Base-by-base conservation (phyloP, 331 rosid genomes). In the Arachis monticola region DNA sequence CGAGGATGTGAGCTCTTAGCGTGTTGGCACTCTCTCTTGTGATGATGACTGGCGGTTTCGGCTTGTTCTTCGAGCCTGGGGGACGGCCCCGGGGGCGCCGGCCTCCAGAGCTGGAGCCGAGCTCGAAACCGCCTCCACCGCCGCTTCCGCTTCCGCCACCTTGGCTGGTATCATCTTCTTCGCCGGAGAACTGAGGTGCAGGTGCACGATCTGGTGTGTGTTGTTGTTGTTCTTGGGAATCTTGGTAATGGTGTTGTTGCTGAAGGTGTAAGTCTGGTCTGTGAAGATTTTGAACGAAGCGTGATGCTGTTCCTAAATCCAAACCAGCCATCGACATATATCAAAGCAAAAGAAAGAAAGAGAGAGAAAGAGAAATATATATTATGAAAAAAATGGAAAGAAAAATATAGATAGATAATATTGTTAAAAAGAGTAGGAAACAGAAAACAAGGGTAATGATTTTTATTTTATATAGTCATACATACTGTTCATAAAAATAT, bases 21-120 rank as follows among this genome's bases (percentile, higher is more conserved):
- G 97, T 95, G 85, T 95, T 95, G 73, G 99, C 97, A 44, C 97
- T 95, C 63, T 95, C 99, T 8, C 97, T 64, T 0, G 99, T 92
- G 22, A 95, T 95, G 35, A 95, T 92, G 7, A 95, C 93, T 2
- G 99, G 99, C 0, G 99, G 99, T 10, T 83, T 95, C 0, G 88
- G 82, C 76, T 81, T 92, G 92, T 95, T 95, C 78, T 95, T 95
- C 2, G 97, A 95, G 0, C 99, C 99, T 0, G 97, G 81, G 0
- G 99, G 99, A 4, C 99, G 73, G 10, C 99, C 99, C 0, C 97
- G 92, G 0, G 99, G 93, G 1, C 99, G 84, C 0, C 97, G 93
- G 0, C 44, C 95, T 0, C 91, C 92, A 0, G 73, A 6, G 45
- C 10, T 69, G 1, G 84, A 81, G 6, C 60, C 87, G 0, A 89